Base-by-base conservation (phyloP, 2,329 filamentous ascomycete species). In the Tolypocladium capitatum region DNA sequence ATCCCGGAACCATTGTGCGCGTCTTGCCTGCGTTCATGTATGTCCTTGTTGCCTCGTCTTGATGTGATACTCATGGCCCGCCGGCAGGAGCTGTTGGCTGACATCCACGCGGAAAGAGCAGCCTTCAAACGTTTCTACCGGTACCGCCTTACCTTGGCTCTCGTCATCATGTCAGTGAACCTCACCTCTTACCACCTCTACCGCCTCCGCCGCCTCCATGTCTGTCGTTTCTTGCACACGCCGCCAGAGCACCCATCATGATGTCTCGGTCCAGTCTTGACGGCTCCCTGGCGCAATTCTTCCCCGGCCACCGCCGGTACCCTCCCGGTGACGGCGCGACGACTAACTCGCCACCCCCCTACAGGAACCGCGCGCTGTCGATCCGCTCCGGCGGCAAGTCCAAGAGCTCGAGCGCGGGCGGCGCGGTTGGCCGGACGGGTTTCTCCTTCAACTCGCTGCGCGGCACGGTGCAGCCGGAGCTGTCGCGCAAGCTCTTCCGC, bases 371-470 rank as follows among this genome's bases (percentile, higher is more conserved):
- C 59, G 78, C 81, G 51, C 75, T 87, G 51, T 88, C 84, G 30
- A 78, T 86, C 60, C 83, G 84, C 57, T 84, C 83, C 51, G 76
- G 78, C 62, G 75, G 77, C 63, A 78, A 78, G 62, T 61, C 63
- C 52, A 63, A 68, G 60, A 56, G 59, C 58, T 62, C 63, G 55
- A 58, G 65, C 60, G 59, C 65, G 44, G 58, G 63, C 24, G 53
- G 55, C 57, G 59, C 63, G 43, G 60, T 69, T 48, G 60, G 63
- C 52, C 81, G 77, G 58, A 81, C 86, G 63, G 83, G 81, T 60
- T 95, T 97, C 71, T 85, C 82, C 50, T 84, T 97, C 71, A 81
- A 79, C 54, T 92, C 88, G 20, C 80, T 98, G 48, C 87, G 91
- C 46, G 88, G 88, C 48, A 80, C 83, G 44, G 78, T 84, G 57